These are phyloP conservation scores for Cercospora sp. DNA, from an alignment of 2,329 filamentous ascomycete genomes.

Conservation along the genomic window DNA sequence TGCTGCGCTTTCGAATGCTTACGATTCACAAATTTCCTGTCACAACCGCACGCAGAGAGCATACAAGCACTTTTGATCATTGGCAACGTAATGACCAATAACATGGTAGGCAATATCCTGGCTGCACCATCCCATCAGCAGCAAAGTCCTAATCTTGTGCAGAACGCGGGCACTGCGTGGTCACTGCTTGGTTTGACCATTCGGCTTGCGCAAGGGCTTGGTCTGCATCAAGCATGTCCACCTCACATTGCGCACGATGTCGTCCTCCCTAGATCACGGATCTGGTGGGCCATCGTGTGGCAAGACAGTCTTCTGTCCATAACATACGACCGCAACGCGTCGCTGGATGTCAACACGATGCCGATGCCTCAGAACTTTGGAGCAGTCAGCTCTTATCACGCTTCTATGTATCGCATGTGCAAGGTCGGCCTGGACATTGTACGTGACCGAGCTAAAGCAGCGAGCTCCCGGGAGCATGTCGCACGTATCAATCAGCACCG, in stretches of 20 bases:
- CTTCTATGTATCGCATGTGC: conserved; percentile 58
- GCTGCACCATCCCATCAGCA: conserved; percentile 12
- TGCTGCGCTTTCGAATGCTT: conserved; percentile 66
- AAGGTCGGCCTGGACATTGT: conserved; percentile 62
- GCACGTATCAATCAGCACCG: conserved; percentile 56
- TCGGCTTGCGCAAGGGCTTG: conserved; percentile 60
- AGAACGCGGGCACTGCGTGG: conserved; percentile 63
- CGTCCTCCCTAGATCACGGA: conserved; percentile 40
- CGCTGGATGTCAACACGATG: conserved; percentile 52
- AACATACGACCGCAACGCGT: conserved; percentile 61
- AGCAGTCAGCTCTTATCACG: conserved; percentile 57
- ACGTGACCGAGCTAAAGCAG: conserved; percentile 56
- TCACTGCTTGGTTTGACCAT: conserved; percentile 61
- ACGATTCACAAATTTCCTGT: conserved; percentile 64
- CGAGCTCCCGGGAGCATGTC: conserved; percentile 54
- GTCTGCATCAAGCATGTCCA: conserved; percentile 60
- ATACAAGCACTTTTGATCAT: conserved; percentile 64
- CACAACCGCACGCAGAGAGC: conserved; percentile 60
- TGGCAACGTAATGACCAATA: conserved; percentile 52
- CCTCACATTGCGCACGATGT: conserved; percentile 52
- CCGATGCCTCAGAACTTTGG: conserved; percentile 38
- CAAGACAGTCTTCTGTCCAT: conserved; percentile 64
- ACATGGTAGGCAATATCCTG: conserved; percentile 31
- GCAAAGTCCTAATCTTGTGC: conserved; percentile 39
- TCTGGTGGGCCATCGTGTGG: conserved; percentile 64